Percentiles rank a stretch among this genome's conserved stretches.
These are phyloP conservation scores for Wickerhamiella azyma DNA, from an alignment of 805 yeast genomes.

Conservation along the genomic window DNA sequence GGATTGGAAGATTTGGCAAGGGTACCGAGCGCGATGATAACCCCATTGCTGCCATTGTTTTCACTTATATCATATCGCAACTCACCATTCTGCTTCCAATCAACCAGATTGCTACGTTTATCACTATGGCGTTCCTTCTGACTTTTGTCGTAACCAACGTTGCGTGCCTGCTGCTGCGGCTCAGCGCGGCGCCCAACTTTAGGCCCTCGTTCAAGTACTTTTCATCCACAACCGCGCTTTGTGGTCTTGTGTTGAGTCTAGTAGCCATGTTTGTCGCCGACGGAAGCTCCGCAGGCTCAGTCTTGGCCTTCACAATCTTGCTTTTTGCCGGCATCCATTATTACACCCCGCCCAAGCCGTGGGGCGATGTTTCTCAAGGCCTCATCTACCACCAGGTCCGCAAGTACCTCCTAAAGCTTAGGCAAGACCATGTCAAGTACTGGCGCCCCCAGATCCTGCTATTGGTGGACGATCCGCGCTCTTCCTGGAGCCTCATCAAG, in stretches of 20 bases:
- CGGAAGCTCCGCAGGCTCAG: constrained; percentile 71
- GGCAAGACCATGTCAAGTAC: constrained; percentile 88
- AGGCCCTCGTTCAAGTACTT: constrained; percentile 90
- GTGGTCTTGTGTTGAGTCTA: constrained; percentile 57
- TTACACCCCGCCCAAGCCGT: constrained; percentile 83
- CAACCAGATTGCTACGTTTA: constrained; percentile 85
- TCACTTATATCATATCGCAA: constrained; percentile 78
- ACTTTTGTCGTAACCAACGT: constrained; percentile 88
- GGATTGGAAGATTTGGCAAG: constrained; percentile 44
- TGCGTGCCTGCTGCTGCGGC: constrained; percentile 77
- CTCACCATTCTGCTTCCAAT: constrained; percentile 77
- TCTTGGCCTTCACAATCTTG: constrained; percentile 49
- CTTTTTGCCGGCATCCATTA: constrained; percentile 75
- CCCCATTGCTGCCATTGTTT: constrained; percentile 50
- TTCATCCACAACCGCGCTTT: constrained; percentile 63
- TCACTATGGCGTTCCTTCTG: constrained; percentile 94
- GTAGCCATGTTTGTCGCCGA: constrained; percentile 91
- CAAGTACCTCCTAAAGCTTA: constrained; percentile 66
- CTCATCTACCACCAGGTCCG: constrained; percentile 93
- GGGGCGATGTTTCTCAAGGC: constrained; percentile 97
- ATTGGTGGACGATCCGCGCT: constrained; percentile 80
- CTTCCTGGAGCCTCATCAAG: constrained; percentile 80
- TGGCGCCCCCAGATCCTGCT: constrained; percentile 95
- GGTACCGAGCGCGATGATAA: constrained; percentile 36
- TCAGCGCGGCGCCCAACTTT: constrained; percentile 96